These are phyloP conservation scores for Neofusicoccum cordaticola DNA, from an alignment of 2,329 filamentous ascomycete genomes.

Conservation along the genomic window DNA sequence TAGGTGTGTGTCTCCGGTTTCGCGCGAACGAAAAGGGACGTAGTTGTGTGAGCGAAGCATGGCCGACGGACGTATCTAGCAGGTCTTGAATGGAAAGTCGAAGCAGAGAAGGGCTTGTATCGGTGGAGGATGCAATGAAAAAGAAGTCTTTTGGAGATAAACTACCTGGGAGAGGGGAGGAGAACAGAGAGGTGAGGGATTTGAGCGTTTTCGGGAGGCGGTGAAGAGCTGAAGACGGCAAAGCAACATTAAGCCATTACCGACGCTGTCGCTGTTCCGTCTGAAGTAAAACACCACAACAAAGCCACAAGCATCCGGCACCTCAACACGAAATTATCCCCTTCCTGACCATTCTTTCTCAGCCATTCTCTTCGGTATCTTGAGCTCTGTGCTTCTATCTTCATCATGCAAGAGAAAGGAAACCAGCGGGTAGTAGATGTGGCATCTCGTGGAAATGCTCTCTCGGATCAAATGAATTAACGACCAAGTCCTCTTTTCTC, in stretches of 20 bases:
- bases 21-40: not conserved
- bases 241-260: not conserved
- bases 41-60: not conserved
- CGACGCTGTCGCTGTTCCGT: not conserved
- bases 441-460: not conserved
- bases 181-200: not conserved
- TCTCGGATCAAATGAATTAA: not conserved
- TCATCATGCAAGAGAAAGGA: not conserved
- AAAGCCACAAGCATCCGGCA: not conserved
- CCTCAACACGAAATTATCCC: not conserved
- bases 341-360: not conserved
- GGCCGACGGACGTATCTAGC: conserved; percentile 5
- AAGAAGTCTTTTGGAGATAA: not conserved
- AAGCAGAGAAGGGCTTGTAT: not conserved
- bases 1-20: conserved; percentile 16
- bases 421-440: not conserved
- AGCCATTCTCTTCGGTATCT: no score
- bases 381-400: no score
- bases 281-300: not conserved
- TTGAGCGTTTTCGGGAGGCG: not conserved
- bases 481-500: not conserved
- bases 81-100: not conserved
- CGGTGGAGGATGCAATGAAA: not conserved
- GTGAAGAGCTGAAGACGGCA: conserved; percentile 2
- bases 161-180: not conserved